phyloP scores from a whole-genome alignment of 441 rosid species.

The Erodium trifolium region DNA sequence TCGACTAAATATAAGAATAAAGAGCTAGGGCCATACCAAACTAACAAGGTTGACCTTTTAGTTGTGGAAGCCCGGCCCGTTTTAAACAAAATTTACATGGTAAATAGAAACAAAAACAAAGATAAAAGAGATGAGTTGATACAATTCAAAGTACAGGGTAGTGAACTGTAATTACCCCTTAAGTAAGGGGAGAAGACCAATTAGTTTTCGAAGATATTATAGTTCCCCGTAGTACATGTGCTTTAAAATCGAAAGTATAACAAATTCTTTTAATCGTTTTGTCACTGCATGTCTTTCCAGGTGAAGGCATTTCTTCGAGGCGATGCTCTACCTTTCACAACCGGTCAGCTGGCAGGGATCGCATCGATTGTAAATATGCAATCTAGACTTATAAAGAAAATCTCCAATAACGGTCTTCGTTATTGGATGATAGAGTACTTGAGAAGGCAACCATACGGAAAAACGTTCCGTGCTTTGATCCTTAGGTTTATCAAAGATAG shows the following conservation, averaged over 20 bases:
- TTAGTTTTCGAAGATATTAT: too few species aligned
- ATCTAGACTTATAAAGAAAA: constrained; percentile 45
- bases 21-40: too few species aligned
- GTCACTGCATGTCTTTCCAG: constrained; percentile 26
- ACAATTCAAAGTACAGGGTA: too few species aligned
- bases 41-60: too few species aligned
- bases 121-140: too few species aligned
- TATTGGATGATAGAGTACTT: constrained; percentile 85
- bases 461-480: constrained; percentile 54
- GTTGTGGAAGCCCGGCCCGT: too few species aligned
- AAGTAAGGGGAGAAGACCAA: too few species aligned
- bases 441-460: constrained; percentile 70
- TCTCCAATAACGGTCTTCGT: constrained; percentile 54
- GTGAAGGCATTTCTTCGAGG: constrained; percentile 80
- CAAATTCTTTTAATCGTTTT: neutral
- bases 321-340: constrained; percentile 70
- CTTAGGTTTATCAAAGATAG: constrained; percentile 86
- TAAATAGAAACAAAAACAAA: too few species aligned
- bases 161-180: too few species aligned
- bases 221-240: neutral
- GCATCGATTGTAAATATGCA: constrained; percentile 70
- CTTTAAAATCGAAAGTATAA: neutral
- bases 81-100: too few species aligned
- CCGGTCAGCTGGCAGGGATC: constrained; percentile 87
- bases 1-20: too few species aligned